Evolutionary conservation across 768 basidiomycete genomes (phyloP).

Genomic region (Sutorius australiensis): DNA sequence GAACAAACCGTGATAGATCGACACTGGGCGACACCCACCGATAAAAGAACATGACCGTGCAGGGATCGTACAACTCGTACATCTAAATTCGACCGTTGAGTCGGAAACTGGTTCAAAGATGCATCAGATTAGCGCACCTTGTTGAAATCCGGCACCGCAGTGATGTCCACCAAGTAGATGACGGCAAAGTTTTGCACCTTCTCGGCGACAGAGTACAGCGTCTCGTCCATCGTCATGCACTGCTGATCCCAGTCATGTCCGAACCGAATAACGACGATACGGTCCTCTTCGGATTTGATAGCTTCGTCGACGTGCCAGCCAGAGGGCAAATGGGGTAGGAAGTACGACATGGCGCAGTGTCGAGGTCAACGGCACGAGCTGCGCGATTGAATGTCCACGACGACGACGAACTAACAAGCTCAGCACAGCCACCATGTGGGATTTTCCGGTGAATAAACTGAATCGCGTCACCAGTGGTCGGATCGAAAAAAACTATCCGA

Average conservation of each 20-base stretch:
- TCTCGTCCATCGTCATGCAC: slow-evolving; percentile 99
- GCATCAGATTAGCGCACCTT: slow-evolving; percentile 53
- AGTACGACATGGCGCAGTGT: slow-evolving; percentile 69
- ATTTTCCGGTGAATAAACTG: background rate
- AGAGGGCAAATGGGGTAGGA: slow-evolving; percentile 82
- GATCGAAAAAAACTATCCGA: background rate
- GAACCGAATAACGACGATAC: slow-evolving; percentile 91
- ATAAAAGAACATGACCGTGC: slow-evolving; percentile 98
- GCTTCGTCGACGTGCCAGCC: slow-evolving; percentile 99
- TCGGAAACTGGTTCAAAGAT: background rate
- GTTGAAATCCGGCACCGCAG: slow-evolving; percentile 97
- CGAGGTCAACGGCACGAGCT: background rate
- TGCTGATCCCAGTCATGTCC: slow-evolving; percentile 91
- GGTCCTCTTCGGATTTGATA: slow-evolving; percentile 96
- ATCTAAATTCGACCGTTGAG: slow-evolving; percentile 51
- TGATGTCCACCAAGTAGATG: slow-evolving; percentile 93
- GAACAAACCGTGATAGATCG: background rate
- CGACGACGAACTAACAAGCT: background rate
- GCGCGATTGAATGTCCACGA: background rate
- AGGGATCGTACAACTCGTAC: slow-evolving; percentile 98
- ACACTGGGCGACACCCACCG: slow-evolving; percentile 49
- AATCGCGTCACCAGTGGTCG: background rate
- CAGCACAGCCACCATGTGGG: background rate
- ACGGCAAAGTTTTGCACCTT: slow-evolving; percentile 99
- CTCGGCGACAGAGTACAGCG: slow-evolving; percentile 85